Percentiles rank a stretch among this genome's conserved stretches.
phyloP scores from a whole-genome alignment of 768 basidiomycete species.

The Pleurotus citrinopileatus region DNA sequence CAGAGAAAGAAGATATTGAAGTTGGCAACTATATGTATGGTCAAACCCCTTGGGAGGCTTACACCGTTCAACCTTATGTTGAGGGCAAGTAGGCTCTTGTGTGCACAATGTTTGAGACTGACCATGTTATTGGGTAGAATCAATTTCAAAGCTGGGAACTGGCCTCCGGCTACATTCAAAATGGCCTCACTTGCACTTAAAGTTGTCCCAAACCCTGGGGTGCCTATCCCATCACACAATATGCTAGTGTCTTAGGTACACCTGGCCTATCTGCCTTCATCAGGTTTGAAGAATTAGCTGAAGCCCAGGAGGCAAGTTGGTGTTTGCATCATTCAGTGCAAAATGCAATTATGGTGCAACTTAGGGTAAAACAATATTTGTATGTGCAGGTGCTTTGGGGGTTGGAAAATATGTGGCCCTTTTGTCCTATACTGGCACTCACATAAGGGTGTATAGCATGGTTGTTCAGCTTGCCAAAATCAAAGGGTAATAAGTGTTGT shows the following conservation, averaged over 20 bases:
- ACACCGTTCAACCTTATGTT: conserved; percentile 19
- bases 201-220: conserved; percentile 20
- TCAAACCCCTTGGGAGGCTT: conserved; percentile 20
- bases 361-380: conserved; percentile 23
- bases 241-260: conserved; percentile 17
- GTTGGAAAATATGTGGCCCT: no score
- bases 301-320: conserved; percentile 15
- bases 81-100: no score
- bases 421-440: no score
- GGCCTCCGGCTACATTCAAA: conserved; percentile 18
- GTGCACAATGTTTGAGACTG: no score
- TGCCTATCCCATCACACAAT: conserved; percentile 18
- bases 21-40: conserved; percentile 29
- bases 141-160: conserved; percentile 14
- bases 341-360: background rate
- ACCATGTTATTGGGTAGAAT: conserved; percentile 15
- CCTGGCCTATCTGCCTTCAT: conserved; percentile 28
- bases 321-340: background rate
- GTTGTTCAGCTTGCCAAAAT: conserved; percentile 13
- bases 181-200: conserved; percentile 19
- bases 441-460: conserved; percentile 10
- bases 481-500: conserved; percentile 15
- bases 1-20: conserved; percentile 25
- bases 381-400: conserved; percentile 19
- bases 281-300: conserved; percentile 21